Evolutionary conservation across 2,329 filamentous ascomycete genomes (phyloP).

Genomic region (Fusarium staphyleae): DNA sequence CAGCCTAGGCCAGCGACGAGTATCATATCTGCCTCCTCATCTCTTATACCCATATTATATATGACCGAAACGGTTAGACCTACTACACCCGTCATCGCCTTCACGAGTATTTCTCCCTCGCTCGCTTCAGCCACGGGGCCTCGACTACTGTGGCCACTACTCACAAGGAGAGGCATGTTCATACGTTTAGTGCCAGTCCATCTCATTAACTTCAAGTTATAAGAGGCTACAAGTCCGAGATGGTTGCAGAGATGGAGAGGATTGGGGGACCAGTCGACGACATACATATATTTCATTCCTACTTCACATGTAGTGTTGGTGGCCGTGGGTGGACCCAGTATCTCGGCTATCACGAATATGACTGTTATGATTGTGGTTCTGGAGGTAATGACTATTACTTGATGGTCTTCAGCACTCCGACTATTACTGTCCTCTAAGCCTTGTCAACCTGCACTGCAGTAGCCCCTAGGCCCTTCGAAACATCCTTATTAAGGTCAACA

Average conservation of each 20-base stretch:
- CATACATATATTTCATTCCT: not conserved
- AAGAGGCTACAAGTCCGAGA: not conserved
- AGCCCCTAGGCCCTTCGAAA: not conserved
- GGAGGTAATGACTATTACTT: not conserved
- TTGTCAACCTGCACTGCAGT: not conserved
- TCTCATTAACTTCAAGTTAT: not conserved
- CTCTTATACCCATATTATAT: not conserved
- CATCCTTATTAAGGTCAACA: conserved; percentile 1
- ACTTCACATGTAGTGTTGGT: not conserved
- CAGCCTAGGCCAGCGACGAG: no score
- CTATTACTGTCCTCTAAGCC: not conserved
- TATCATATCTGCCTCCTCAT: not conserved
- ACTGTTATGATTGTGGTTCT: not conserved
- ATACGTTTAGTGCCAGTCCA: accelerated
- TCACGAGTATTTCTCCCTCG: not conserved
- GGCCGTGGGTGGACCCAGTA: not conserved
- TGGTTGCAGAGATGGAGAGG: not conserved
- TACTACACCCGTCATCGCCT: not conserved
- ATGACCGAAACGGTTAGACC: not conserved
- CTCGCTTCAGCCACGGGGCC: not conserved
- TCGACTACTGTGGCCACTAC: not conserved
- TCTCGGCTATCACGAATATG: not conserved
- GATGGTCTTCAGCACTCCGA: not conserved
- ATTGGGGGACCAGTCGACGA: not conserved
- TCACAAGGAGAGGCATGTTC: not conserved